phyloP scores from a whole-genome alignment of 768 basidiomycete genomes.

The Wakefieldia striispora region DNA sequence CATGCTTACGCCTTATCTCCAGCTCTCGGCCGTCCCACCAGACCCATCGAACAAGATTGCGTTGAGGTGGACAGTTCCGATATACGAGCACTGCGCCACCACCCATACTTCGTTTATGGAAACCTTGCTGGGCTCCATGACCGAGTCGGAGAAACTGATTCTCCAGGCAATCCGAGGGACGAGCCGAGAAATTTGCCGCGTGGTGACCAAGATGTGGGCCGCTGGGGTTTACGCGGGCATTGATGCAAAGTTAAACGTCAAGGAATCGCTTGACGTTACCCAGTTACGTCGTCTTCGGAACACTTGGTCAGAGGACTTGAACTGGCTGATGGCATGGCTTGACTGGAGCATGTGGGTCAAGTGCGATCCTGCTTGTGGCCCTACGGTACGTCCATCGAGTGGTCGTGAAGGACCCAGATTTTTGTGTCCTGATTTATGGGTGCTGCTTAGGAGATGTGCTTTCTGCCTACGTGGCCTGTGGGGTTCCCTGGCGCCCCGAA shows the following conservation, averaged over 20 bases:
- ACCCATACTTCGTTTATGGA: slow-evolving; percentile 15
- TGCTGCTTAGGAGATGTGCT: slow-evolving; percentile 4
- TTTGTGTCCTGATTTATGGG: background rate
- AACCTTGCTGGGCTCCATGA: slow-evolving; percentile 8
- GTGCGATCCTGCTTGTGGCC: slow-evolving; percentile 43
- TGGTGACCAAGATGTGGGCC: slow-evolving; percentile 2
- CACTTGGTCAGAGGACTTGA: slow-evolving; percentile 35
- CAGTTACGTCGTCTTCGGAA: slow-evolving; percentile 5
- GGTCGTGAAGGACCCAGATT: too few relatives aligned
- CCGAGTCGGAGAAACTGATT: slow-evolving; percentile 10
- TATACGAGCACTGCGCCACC: slow-evolving; percentile 24
- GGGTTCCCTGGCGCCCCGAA: background rate
- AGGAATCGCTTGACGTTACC: background rate
- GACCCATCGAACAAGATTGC: background rate
- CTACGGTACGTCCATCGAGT: slow-evolving; percentile 35
- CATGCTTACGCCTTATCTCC: slow-evolving; percentile 24
- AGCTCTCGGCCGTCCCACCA: slow-evolving; percentile 5
- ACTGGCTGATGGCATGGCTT: slow-evolving; percentile 43
- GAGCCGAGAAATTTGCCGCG: background rate
- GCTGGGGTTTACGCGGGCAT: slow-evolving; percentile 21
- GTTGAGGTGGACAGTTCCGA: slow-evolving; percentile 25
- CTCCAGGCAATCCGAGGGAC: background rate
- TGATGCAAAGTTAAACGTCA: background rate
- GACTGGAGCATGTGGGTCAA: slow-evolving; percentile 50
- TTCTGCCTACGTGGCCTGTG: slow-evolving; percentile 2